phyloP scores from a whole-genome alignment of 495 filamentous ascomycete genomes.

The Ramalina peruviana region DNA sequence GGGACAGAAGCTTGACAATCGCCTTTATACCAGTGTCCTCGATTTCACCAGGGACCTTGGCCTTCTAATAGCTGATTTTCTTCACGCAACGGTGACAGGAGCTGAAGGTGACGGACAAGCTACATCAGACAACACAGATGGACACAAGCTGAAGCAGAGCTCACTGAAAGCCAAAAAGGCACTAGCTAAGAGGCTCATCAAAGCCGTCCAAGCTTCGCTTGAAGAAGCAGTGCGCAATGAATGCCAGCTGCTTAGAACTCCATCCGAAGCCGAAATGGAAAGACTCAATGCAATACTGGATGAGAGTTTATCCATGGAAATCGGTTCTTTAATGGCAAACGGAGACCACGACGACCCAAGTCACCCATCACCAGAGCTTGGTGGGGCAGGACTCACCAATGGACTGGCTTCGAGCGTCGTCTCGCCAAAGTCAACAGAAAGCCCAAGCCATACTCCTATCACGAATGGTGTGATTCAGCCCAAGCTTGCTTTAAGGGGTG shows the following conservation, averaged over 20 bases:
- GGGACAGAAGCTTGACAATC: conserved; percentile 49
- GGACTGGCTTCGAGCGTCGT: too few relatives aligned
- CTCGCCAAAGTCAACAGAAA: too few relatives aligned
- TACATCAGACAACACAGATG: conserved; percentile 37
- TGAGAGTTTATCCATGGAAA: conserved; percentile 25
- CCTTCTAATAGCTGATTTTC: conserved; percentile 50
- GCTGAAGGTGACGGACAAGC: conserved; percentile 38
- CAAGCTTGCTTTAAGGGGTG: not conserved
- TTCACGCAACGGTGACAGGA: conserved; percentile 40
- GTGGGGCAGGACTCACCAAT: too few relatives aligned
- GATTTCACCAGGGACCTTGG: conserved; percentile 61
- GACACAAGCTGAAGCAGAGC: conserved; percentile 36
- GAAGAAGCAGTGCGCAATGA: conserved; percentile 69
- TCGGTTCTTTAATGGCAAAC: too few relatives aligned
- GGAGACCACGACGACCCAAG: too few relatives aligned
- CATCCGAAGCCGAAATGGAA: conserved; percentile 53
- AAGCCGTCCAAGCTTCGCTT: conserved; percentile 58
- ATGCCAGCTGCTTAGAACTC: conserved; percentile 55
- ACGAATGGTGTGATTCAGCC: too few relatives aligned
- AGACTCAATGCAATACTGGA: conserved; percentile 65
- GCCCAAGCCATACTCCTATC: too few relatives aligned
- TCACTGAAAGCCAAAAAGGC: conserved; percentile 52
- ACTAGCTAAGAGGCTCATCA: conserved; percentile 72
- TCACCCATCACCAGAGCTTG: too few relatives aligned
- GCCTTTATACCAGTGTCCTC: conserved; percentile 62